Evolutionary conservation across 2,329 filamentous ascomycete species (phyloP).

Genomic region (Fusarium redolens): DNA sequence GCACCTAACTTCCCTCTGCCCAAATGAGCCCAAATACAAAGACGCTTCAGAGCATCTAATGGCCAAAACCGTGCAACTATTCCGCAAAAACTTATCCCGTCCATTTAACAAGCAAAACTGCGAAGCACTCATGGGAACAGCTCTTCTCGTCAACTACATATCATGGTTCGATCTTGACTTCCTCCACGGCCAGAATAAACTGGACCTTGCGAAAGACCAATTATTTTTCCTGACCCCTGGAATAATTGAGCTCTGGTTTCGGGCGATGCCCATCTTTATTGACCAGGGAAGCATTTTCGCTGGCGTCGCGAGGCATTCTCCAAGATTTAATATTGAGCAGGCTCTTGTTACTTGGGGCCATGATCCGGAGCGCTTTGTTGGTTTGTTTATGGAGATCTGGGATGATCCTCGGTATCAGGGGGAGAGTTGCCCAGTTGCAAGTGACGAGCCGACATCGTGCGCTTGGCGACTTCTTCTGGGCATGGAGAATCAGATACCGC

Average conservation of each 20-base stretch:
- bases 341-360: neutral
- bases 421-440: fast-evolving
- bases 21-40: neutral
- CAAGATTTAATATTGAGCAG: neutral
- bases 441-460: neutral
- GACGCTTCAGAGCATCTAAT: neutral
- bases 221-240: neutral
- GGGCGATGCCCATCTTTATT: neutral
- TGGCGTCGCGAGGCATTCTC: neutral
- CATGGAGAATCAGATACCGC: neutral
- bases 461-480: neutral
- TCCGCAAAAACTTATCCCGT: neutral
- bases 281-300: neutral
- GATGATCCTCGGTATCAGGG: neutral
- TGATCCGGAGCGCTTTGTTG: neutral
- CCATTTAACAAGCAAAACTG: neutral
- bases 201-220: neutral
- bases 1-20: neutral
- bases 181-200: neutral
- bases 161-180: neutral
- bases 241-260: neutral
- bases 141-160: neutral
- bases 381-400: neutral
- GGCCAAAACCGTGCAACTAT: fast-evolving
- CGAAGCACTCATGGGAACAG: neutral